Base-by-base conservation (phyloP, 2,329 filamentous ascomycete species). In the Xylaria sp. region DNA sequence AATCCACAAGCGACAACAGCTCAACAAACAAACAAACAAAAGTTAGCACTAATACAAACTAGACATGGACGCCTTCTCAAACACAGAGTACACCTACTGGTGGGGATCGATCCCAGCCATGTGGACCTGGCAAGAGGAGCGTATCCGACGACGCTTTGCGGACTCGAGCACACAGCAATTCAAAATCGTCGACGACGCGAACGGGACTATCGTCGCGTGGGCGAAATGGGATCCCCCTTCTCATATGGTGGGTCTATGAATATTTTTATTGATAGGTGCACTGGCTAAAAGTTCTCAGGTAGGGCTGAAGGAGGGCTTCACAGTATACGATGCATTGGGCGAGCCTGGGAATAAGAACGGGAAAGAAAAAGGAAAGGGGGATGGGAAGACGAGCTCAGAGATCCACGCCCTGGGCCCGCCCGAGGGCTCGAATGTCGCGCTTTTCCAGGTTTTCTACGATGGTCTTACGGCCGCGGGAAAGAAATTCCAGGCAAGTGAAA, bases 51-150 rank as follows among this genome's bases (percentile, higher is more conserved):
- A 15, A 41, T 8, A 36, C 34, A 25, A 48, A 45, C 41, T 30
- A 76, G 75, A 75, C 64, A 71, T 75, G 60, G 66, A 68, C 13
- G 76, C 76, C 30, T 78, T 76, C 72, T 53, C 53, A 12, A 55
- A 59, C 53, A 67, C 74, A 32, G 68, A 72, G 15, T 75, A 75
- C 67, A 73, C 69, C 8, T 76, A 75, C 70, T 78, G 75, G 75
- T 77, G 76, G 76, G 67, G 72, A 9, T 67, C 71, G 28, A 8
- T 60, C 10, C 48, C 58, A 30, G 56, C 52, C 5, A 77, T 78
- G 76, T 67, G 66, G 45, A 52, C 64, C 15, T 78, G 76, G 76
- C 71, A 73, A 59, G 58, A 62, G 41, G 59, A 62, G 28, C 74
- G 75, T 34, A 74, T 76, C 60, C 69, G 60, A 6, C 64, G 63